Percentiles rank a stretch among this genome's conserved stretches.
Evolutionary conservation across 2,329 filamentous ascomycete genomes (phyloP).

Genomic region (Diaporthe longicolla): DNA sequence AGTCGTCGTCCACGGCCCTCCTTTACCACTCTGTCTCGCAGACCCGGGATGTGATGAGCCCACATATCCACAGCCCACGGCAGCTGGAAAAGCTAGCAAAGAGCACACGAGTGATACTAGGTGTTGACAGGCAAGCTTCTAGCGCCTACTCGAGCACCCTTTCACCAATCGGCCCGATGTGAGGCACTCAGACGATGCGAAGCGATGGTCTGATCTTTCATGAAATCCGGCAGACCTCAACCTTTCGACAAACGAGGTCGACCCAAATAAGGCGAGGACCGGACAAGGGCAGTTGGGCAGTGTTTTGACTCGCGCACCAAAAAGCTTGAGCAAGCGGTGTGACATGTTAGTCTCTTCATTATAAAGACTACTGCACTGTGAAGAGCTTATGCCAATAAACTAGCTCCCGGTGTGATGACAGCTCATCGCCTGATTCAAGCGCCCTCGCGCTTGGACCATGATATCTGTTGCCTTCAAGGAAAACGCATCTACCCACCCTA

Average conservation of each 20-base stretch:
- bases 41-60: not conserved
- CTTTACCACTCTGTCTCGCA: conserved; percentile 16
- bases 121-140: not conserved
- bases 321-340: not conserved
- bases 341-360: not conserved
- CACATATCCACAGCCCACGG: not conserved
- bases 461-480: not conserved
- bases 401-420: not conserved
- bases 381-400: not conserved
- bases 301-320: not conserved
- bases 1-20: conserved; percentile 13
- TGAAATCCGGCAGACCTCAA: not conserved
- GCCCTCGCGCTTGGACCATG: not conserved
- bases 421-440: not conserved
- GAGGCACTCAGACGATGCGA: not conserved
- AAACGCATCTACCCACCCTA: too few relatives aligned
- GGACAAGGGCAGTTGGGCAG: too few relatives aligned
- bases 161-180: conserved; percentile 1
- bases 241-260: not conserved
- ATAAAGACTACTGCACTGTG: not conserved
- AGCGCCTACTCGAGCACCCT: not conserved
- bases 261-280: not conserved
- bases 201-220: not conserved
- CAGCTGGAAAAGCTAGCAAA: conserved; percentile 22
- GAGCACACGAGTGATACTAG: not conserved